These are phyloP conservation scores for Halophytophthora batemanensis DNA, from an alignment of 352 stramenopile genomes.

Conservation along the genomic window DNA sequence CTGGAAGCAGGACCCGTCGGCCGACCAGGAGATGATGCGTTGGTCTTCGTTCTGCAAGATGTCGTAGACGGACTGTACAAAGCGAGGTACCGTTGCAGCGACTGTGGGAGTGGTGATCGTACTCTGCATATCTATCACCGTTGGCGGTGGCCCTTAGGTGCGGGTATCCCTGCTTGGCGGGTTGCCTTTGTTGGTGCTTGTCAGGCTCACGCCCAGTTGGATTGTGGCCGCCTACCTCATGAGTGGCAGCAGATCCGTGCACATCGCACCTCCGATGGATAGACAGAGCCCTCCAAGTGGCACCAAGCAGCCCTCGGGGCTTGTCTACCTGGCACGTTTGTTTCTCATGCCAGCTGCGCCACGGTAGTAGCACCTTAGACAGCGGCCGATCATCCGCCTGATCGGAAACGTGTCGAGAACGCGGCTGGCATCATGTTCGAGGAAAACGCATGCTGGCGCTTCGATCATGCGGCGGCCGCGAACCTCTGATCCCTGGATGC, in stretches of 20 bases:
- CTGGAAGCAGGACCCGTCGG: constrained; percentile 65
- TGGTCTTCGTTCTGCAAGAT: constrained; percentile 57
- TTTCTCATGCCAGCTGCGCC: not conserved
- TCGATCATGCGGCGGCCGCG: not conserved
- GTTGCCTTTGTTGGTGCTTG: constrained; percentile 3
- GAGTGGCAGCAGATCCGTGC: not conserved
- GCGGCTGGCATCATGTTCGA: not conserved
- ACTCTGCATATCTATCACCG: not conserved
- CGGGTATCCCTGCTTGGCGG: not conserved
- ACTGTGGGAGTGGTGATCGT: not conserved
- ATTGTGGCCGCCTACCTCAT: constrained; percentile 9
- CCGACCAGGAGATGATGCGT: constrained; percentile 43
- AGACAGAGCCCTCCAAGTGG: too few species aligned
- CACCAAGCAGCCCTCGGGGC: too few species aligned
- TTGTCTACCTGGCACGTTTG: not conserved
- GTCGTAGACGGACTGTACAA: constrained; percentile 47
- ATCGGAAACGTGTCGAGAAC: not conserved
- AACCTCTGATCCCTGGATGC: not conserved
- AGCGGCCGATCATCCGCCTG: not conserved
- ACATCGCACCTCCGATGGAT: too few species aligned
- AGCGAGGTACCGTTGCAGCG: constrained; percentile 24
- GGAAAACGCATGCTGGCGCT: not conserved
- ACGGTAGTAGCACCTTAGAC: not conserved
- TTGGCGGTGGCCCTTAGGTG: constrained; percentile 1
- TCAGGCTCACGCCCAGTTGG: constrained; percentile 6